These are phyloP conservation scores for Handroanthus guayacan DNA, from an alignment of 257 asterid species.

Conservation along the genomic window DNA sequence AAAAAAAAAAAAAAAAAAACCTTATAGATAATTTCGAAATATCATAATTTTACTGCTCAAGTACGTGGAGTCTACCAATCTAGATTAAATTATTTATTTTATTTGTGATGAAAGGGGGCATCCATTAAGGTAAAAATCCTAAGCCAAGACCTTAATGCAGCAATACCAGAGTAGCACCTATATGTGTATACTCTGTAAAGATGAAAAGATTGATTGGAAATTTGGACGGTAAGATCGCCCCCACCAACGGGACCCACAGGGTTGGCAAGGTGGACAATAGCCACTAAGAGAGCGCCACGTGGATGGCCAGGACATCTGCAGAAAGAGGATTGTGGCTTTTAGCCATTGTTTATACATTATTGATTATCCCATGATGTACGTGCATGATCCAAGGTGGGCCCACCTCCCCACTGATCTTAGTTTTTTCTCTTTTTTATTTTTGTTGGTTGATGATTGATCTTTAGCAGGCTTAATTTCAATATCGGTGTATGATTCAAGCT, in stretches of 20 bases:
- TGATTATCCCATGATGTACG: neutral
- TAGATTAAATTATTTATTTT: neutral
- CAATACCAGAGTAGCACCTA: neutral
- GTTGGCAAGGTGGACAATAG: neutral
- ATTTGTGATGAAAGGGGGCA: neutral
- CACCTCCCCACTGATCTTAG: neutral
- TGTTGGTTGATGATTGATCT: no score
- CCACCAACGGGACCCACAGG: neutral
- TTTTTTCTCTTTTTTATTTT: neutral
- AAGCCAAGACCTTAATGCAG: slow-evolving; percentile 12
- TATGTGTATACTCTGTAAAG: slow-evolving; percentile 26
- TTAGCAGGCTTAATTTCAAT: slow-evolving; percentile 7
- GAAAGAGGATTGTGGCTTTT: neutral
- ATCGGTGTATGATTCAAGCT: neutral
- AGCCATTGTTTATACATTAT: neutral
- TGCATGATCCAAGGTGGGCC: neutral
- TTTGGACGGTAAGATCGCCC: slow-evolving; percentile 40
- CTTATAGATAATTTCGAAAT: no score
- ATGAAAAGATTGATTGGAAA: slow-evolving; percentile 15
- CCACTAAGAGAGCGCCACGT: slow-evolving; percentile 25
- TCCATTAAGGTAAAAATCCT: neutral
- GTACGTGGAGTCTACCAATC: neutral
- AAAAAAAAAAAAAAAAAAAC: no score
- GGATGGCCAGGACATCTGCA: neutral
- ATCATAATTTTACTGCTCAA: no score